These are phyloP conservation scores for Prosopis cineraria DNA, from an alignment of 306 rosid genomes.

Conservation along the genomic window DNA sequence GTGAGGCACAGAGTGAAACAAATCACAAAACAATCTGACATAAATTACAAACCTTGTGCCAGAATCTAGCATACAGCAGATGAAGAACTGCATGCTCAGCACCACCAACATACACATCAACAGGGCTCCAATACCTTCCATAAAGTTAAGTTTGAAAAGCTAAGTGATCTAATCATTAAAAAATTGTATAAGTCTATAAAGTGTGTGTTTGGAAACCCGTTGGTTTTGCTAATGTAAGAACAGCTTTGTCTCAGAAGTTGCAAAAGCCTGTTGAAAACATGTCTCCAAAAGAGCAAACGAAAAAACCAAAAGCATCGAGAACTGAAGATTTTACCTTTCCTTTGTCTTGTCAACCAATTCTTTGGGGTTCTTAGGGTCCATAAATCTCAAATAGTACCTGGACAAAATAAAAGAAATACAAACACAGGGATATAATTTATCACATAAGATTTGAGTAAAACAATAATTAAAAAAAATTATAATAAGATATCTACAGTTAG, in stretches of 20 bases:
- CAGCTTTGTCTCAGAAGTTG: too few species aligned
- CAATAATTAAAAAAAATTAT: neutral
- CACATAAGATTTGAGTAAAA: neutral
- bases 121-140: conserved; percentile 94
- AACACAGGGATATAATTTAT: neutral
- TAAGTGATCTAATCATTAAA: conserved; percentile 13
- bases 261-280: too few species aligned
- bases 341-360: conserved; percentile 75
- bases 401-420: conserved; percentile 34
- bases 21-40: conserved; percentile 23
- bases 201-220: too few species aligned
- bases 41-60: conserved; percentile 88
- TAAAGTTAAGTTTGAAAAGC: conserved; percentile 34
- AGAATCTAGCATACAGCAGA: conserved; percentile 93
- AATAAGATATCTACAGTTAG: neutral
- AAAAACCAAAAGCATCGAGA: conserved; percentile 20
- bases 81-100: conserved; percentile 99
- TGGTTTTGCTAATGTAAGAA: too few species aligned
- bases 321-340: conserved; percentile 59
- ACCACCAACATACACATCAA: conserved; percentile 95
- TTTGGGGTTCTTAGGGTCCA: conserved; percentile 85
- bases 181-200: conserved; percentile 1
- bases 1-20: conserved; percentile 24
- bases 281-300: conserved; percentile 8
- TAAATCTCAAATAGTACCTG: conserved; percentile 97